Percentiles rank a stretch among this genome's conserved stretches.
These are phyloP conservation scores for Cystobasidium tubakii DNA, from an alignment of 768 basidiomycete genomes.

Conservation along the genomic window DNA sequence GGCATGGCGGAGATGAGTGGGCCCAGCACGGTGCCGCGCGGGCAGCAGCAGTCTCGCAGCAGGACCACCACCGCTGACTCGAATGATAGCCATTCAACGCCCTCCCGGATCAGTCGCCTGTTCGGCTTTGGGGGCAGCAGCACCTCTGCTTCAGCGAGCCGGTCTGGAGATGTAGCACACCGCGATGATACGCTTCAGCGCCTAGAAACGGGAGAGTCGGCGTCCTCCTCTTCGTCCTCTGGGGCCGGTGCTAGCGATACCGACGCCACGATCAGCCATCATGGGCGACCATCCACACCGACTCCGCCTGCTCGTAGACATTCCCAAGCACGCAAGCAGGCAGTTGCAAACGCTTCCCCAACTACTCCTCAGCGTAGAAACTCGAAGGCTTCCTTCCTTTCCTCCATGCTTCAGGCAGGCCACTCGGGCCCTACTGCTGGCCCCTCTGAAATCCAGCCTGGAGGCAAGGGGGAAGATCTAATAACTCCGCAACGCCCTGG, in stretches of 20 bases:
- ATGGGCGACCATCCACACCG: background rate
- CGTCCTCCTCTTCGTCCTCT: background rate
- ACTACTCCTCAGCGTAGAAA: background rate
- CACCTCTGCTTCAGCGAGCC: background rate
- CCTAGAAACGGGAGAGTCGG: too few species aligned
- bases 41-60: background rate
- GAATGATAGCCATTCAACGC: background rate
- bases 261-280: background rate
- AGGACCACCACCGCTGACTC: background rate
- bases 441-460: background rate
- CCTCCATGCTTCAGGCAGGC: background rate
- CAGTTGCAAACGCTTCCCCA: background rate
- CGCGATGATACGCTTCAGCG: background rate
- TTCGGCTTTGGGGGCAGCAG: background rate
- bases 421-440: background rate
- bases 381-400: background rate
- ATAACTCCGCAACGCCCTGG: background rate
- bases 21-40: background rate
- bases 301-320: background rate
- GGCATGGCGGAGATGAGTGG: background rate
- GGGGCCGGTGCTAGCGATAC: background rate
- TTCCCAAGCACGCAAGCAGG: background rate
- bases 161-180: background rate
- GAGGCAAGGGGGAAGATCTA: background rate
- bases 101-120: constrained; percentile 8